A percentile compares a stretch with the other conserved stretches of the same genome.
Evolutionary conservation across 1,284 basidiomycete genomes (phyloP).

Genomic region (Pulchroboletus neoregius): DNA sequence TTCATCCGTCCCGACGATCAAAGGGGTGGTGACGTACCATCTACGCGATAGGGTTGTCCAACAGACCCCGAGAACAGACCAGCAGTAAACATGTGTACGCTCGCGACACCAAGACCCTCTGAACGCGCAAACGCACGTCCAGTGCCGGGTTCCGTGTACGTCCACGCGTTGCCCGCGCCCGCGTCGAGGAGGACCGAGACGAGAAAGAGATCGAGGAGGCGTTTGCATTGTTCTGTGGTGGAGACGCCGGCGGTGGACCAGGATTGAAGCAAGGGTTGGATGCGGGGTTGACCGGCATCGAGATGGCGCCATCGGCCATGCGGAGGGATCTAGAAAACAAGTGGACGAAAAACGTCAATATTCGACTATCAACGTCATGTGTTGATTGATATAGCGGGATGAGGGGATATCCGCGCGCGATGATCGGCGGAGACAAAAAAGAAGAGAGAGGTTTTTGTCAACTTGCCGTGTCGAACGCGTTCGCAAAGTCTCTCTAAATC

Average conservation of each 20-base stretch:
- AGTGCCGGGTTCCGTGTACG: conserved; percentile 62
- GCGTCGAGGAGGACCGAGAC: conserved; percentile 93
- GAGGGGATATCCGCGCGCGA: too few species aligned
- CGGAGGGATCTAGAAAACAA: conserved; percentile 70
- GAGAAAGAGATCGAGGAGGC: conserved; percentile 87
- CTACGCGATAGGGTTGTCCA: conserved; percentile 66
- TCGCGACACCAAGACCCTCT: conserved; percentile 92
- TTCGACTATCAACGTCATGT: too few species aligned
- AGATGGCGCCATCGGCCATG: conserved; percentile 93
- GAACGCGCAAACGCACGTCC: conserved; percentile 67
- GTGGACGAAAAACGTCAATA: too few species aligned
- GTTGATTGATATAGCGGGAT: too few species aligned
- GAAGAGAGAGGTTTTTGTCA: neutral
- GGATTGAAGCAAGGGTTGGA: conserved; percentile 54
- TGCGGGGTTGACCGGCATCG: conserved; percentile 60
- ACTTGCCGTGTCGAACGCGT: conserved; percentile 59
- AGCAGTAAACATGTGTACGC: conserved; percentile 81
- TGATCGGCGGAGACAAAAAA: too few species aligned
- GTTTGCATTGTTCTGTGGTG: conserved; percentile 60
- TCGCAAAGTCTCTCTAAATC: conserved; percentile 82
- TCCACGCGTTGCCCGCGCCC: conserved; percentile 85
- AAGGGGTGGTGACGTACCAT: conserved; percentile 49
- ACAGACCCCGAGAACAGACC: conserved; percentile 78
- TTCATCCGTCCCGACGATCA: too few species aligned
- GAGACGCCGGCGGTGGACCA: conserved; percentile 52